phyloP scores from a whole-genome alignment of 202 grass and related monocot species.

The Cymbopogon flexuosus region DNA sequence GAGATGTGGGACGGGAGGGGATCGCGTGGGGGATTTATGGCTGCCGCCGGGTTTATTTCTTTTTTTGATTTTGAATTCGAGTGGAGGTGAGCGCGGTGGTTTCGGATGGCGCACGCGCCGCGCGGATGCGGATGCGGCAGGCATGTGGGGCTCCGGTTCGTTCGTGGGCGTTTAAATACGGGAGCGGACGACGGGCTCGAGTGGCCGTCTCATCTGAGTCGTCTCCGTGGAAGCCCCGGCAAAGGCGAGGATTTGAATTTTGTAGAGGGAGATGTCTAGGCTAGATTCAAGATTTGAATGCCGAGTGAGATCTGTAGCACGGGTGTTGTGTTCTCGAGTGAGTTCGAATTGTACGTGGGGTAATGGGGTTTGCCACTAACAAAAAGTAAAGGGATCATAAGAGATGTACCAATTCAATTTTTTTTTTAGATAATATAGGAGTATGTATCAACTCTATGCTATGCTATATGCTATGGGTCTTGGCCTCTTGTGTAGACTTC shows the following conservation, averaged over 20 bases:
- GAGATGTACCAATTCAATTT: too few species aligned
- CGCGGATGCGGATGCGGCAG: background rate
- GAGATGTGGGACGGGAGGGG: background rate
- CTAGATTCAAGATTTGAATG: background rate
- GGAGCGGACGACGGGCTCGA: background rate
- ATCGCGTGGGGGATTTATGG: constrained; percentile 22
- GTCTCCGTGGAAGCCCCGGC: background rate
- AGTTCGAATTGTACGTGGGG: background rate
- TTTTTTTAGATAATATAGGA: too few species aligned
- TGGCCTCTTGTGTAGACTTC: too few species aligned
- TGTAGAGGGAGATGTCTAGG: too few species aligned
- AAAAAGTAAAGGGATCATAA: too few species aligned
- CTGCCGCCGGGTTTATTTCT: constrained; percentile 10
- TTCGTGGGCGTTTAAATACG: background rate
- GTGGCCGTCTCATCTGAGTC: background rate
- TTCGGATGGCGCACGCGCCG: constrained; percentile 8
- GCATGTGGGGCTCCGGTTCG: background rate
- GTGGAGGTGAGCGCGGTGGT: constrained; percentile 45
- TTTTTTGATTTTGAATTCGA: constrained; percentile 48
- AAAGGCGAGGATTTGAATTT: constrained; percentile 5
- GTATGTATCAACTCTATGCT: too few species aligned
- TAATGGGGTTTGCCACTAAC: background rate
- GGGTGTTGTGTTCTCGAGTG: background rate
- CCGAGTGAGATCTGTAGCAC: background rate
- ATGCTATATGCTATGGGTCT: too few species aligned